Evolutionary conservation across 139 green algal species (phyloP).

Genomic region (Chlorella vulgaris): DNA sequence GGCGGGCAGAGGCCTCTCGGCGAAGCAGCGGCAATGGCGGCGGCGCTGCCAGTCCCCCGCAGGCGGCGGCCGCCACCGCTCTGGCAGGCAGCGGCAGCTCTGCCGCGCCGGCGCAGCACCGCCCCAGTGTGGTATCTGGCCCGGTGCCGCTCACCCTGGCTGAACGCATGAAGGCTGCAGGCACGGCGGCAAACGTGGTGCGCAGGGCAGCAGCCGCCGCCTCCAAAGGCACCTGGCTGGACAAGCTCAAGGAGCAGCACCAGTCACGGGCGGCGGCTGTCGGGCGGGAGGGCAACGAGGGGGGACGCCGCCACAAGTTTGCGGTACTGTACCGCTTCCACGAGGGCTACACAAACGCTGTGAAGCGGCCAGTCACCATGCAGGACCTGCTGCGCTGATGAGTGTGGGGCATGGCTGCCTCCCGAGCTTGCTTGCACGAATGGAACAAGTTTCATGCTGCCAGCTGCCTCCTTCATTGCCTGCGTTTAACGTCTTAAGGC

Average conservation of each 20-base stretch:
- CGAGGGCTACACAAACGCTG: conserved; percentile 93
- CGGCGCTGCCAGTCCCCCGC: not conserved
- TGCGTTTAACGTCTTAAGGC: no score
- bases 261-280: conserved; percentile 21
- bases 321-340: conserved; percentile 87
- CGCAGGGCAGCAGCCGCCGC: not conserved
- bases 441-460: no score
- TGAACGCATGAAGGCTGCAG: conserved; percentile 39
- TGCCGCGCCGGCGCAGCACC: no score
- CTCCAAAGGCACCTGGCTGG: conserved; percentile 61
- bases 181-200: not conserved
- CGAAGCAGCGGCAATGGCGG: not conserved
- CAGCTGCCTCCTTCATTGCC: no score
- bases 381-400: conserved; percentile 68
- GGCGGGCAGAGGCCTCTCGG: conserved; percentile 53
- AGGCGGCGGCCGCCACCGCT: not conserved
- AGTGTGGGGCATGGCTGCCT: no score
- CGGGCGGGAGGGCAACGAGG: not conserved
- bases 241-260: conserved; percentile 40
- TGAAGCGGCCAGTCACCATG: conserved; percentile 84
- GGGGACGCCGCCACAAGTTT: conserved; percentile 25
- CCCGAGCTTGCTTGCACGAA: no score
- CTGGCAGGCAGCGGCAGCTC: no score
- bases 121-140: not conserved
- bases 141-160: conserved; percentile 47